Evolutionary conservation across 768 basidiomycete genomes (phyloP), one percentile per base, ranked within the genome.

Genomic region (Serpula lacrymans): DNA sequence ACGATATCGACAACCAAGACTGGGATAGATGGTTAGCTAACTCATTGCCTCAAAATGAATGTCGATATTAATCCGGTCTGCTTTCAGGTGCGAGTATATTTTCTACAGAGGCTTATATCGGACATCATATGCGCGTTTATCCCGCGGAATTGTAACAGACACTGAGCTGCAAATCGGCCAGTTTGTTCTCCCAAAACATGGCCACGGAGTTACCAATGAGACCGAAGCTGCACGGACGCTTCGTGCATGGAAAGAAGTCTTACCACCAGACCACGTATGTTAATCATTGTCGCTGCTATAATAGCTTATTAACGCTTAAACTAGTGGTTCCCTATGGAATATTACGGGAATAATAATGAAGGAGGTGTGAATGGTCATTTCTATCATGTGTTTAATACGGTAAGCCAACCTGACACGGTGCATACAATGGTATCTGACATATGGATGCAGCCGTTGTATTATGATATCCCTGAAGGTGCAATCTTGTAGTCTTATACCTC

Each of bases 101-200:
- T 64, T 89, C 18, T 94, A 89, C 57, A 77, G 90, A 9, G 88
- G 84, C 2, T 52, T 90, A 18, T 83, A 88, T 55, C 72, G 86
- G 13, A 88, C 85, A 3, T 68, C 82, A n/a, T 94, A 89, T 55
- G 90, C 84, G 0, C 76, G 91, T 13, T 61, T 95, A 13, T 88
- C 89, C 9, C 76, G 88, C 14, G 82, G 88, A 17, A 80, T 80
- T 24, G 84, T 95, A 47, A 92, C 88, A 18, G 92, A 95, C 53
- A 94, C 92, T 1, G 90, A 94, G 54, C 71, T 92, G 37, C 92
- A 92, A 62, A 78, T 94, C 26, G 90, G 82, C 9, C 88, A 88
- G 59, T 94, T 92, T 54, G 72, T 86, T 35, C 57, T 93, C 3
- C 88, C 89, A 0, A 71, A 65, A 33, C 70, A 79, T 40, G 82